Evolutionary conservation across 129 eudicot species (phyloP), one percentile per base, ranked within the genome.

Genomic region (Flaveria robusta): DNA sequence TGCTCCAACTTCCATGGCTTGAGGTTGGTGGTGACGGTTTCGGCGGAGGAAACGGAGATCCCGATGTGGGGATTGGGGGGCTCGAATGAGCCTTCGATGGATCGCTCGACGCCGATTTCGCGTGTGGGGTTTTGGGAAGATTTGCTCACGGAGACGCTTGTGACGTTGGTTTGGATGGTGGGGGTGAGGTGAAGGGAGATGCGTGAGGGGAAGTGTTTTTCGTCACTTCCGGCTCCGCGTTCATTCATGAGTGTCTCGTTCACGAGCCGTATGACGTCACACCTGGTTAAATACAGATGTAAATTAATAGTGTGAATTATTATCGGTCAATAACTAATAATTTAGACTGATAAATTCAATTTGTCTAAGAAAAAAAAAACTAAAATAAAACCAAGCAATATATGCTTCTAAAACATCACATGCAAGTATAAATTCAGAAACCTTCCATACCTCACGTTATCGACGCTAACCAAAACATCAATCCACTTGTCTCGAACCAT

Each of bases 1-100:
- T 90, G 97, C 88, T 93, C 98, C 70, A 93, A 93, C 54, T 93
- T 93, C 98, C 98, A 93, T 9, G 98, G 98, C 72, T 81, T 88
- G 10, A 93, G 54, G 85, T 85, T 86, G 37, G 87, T 85, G 27
- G 97, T 85, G 66, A 82, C 50, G 8, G 89, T 83, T 77, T 93
- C 98, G 6, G 77, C 92, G 5, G 98, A 88, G 3, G 97, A 68
- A 4, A 93, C 79, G 42, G 56, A 79, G 26, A 93, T 46, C 9
- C 92, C 97, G 27, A 87, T 47, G 72, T 82, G 70, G 9, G 80
- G 78, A 46, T 54, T 83, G 34, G 95, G 90, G 0, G 97, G 92
- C 7, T 90, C 92, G 54, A 90, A 85, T 1, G 95, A 79, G 70
- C 89, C 96, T 74, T 93, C 97, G n/a, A 93, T 71, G 56, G 79